Evolutionary conservation across 2,329 filamentous ascomycete species (phyloP).

Genomic region (Colletotrichum lentis): DNA sequence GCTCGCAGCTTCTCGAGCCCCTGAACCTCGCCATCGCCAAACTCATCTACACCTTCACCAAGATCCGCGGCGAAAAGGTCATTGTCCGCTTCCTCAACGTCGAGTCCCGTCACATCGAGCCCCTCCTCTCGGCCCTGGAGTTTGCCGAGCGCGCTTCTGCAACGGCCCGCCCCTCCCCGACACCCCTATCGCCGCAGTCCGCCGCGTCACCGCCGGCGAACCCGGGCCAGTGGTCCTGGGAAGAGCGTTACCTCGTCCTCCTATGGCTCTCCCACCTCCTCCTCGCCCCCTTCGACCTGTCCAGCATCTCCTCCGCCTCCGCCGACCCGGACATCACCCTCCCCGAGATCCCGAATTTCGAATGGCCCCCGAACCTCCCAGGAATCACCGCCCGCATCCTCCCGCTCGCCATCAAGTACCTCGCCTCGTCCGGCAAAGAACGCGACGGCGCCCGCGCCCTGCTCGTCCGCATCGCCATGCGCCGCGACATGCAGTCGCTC

Average conservation of each 20-base stretch:
- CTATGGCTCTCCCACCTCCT: conserved; percentile 87
- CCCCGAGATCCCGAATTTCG: conserved; percentile 57
- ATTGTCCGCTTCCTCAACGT: conserved; percentile 91
- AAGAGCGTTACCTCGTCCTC: conserved; percentile 86
- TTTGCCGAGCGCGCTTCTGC: conserved; percentile 52
- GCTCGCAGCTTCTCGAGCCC: conserved; percentile 58
- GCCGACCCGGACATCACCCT: conserved; percentile 55
- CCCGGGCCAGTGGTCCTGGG: conserved; percentile 70
- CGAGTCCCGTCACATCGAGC: conserved; percentile 84
- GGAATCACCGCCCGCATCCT: conserved; percentile 75
- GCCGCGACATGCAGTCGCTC: conserved; percentile 85
- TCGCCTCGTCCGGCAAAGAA: conserved; percentile 83
- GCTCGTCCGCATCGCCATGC: conserved; percentile 81
- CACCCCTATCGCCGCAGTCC: conserved; percentile 10
- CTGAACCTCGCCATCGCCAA: conserved; percentile 77
- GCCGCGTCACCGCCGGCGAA: conserved; percentile 1
- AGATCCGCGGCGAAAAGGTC: conserved; percentile 92
- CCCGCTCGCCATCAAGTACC: conserved; percentile 73
- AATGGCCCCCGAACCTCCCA: conserved; percentile 69
- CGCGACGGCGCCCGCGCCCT: conserved; percentile 85
- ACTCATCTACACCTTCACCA: conserved; percentile 90
- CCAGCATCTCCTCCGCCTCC: conserved; percentile 77
- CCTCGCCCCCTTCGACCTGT: conserved; percentile 87
- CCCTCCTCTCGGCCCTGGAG: conserved; percentile 79
- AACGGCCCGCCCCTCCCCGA: conserved; percentile 18